Evolutionary conservation across 2,329 filamentous ascomycete species (phyloP).

Genomic region (Gaeumannomyces sp.): DNA sequence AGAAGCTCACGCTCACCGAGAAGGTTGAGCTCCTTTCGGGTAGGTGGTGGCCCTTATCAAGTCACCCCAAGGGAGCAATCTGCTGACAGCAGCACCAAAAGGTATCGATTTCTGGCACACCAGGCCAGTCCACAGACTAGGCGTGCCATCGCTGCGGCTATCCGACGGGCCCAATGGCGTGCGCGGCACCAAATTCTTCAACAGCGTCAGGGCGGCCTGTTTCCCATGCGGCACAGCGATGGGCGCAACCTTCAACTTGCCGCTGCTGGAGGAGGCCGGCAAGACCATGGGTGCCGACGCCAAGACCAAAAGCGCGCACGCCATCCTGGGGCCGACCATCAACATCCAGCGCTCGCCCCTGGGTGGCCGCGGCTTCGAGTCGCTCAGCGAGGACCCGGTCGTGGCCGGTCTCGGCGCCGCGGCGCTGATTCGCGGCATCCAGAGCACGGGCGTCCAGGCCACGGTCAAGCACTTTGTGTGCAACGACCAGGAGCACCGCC

Average conservation of each 20-base stretch:
- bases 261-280: slow-evolving; percentile 45
- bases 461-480: slow-evolving; percentile 57
- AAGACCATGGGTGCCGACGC: slow-evolving; percentile 47
- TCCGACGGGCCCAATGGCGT: slow-evolving; percentile 67
- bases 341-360: slow-evolving; percentile 57
- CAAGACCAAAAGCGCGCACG: slow-evolving; percentile 50
- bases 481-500: slow-evolving; percentile 55
- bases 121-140: slow-evolving; percentile 50
- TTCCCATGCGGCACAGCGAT: slow-evolving; percentile 54
- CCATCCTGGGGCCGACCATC: slow-evolving; percentile 55
- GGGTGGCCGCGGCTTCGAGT: slow-evolving; percentile 55
- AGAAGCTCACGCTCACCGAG: slow-evolving; percentile 45
- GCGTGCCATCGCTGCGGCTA: slow-evolving; percentile 58
- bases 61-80: not conserved
- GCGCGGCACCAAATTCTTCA: slow-evolving; percentile 62
- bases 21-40: slow-evolving; percentile 49
- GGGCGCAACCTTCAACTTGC: slow-evolving; percentile 51
- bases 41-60: slow-evolving; percentile 19
- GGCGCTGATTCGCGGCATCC: slow-evolving; percentile 47
- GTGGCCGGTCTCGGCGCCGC: slow-evolving; percentile 49
- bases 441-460: slow-evolving; percentile 49
- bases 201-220: slow-evolving; percentile 53
- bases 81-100: slow-evolving; percentile 3
- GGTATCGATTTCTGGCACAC: slow-evolving; percentile 68
- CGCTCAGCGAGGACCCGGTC: slow-evolving; percentile 51